These are phyloP conservation scores for Beauveria sp. DNA, from an alignment of 2,329 filamentous ascomycete genomes.

Conservation along the genomic window DNA sequence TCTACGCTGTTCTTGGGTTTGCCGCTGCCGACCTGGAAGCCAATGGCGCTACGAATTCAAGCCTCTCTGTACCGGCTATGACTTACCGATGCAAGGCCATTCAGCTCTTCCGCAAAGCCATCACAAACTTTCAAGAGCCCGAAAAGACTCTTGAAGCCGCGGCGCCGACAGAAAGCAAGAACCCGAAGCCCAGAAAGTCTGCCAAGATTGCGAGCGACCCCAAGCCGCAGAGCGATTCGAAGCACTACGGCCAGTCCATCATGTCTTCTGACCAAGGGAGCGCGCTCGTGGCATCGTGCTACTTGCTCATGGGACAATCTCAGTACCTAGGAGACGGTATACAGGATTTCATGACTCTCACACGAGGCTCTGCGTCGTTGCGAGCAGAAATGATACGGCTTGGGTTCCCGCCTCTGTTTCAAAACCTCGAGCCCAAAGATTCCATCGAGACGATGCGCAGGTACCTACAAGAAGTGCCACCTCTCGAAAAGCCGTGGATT, in stretches of 20 bases:
- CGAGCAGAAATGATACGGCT: conserved; percentile 1
- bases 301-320: conserved; percentile 3
- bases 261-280: conserved; percentile 1
- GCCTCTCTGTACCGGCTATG: conserved; percentile 5
- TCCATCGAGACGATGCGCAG: conserved; percentile 2
- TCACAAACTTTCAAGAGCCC: neutral
- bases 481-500: neutral
- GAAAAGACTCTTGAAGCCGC: neutral
- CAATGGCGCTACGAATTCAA: neutral
- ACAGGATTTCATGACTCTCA: conserved; percentile 3
- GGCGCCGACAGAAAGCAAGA: neutral
- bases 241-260: conserved; percentile 5
- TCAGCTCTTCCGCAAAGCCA: conserved; percentile 1
- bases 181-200: neutral
- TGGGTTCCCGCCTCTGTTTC: neutral
- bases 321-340: conserved; percentile 3
- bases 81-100: conserved; percentile 6
- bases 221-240: neutral
- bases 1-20: neutral
- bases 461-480: neutral
- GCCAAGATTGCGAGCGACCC: conserved; percentile 1
- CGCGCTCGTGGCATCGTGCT: neutral
- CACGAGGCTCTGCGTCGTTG: neutral
- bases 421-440: conserved; percentile 1
- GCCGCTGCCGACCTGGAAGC: conserved; percentile 1